Conservation (phyloP, 768 basidiomycete genomes). For the Lactarius psammicola region DNA sequence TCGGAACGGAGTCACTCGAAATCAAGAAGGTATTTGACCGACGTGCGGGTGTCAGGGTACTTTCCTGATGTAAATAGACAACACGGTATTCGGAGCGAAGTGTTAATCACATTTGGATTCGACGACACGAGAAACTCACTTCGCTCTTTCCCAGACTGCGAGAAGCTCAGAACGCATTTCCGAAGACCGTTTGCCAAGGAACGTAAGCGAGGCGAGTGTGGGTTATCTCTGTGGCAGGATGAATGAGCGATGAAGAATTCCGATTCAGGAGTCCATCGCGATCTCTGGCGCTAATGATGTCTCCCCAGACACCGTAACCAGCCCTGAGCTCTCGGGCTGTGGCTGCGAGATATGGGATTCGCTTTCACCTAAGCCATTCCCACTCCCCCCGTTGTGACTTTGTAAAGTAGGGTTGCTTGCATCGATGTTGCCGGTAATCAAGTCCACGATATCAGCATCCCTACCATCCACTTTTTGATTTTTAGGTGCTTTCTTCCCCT, state of each 20-base stretch:
- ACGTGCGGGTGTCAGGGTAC: background rate
- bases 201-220: background rate
- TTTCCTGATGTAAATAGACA: background rate
- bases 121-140: background rate
- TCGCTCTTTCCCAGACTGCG: background rate
- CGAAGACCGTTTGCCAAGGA: background rate
- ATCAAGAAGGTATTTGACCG: background rate
- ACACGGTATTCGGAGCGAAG: background rate
- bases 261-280: conserved; percentile 6
- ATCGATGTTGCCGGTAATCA: conserved; percentile 20
- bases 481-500: conserved; percentile 9
- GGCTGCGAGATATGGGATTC: conserved; percentile 1
- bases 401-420: background rate
- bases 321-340: background rate
- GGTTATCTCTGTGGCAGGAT: background rate
- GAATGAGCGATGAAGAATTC: background rate
- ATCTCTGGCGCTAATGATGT: background rate
- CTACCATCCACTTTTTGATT: conserved; percentile 3
- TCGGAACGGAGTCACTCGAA: background rate
- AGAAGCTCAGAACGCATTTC: background rate
- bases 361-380: background rate
- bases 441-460: conserved; percentile 16
- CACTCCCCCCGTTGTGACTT: conserved; percentile 2
- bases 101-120: background rate
- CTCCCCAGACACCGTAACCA: background rate